Base-by-base conservation (phyloP, 2,329 filamentous ascomycete genomes). In the Fusarium tupiense region DNA sequence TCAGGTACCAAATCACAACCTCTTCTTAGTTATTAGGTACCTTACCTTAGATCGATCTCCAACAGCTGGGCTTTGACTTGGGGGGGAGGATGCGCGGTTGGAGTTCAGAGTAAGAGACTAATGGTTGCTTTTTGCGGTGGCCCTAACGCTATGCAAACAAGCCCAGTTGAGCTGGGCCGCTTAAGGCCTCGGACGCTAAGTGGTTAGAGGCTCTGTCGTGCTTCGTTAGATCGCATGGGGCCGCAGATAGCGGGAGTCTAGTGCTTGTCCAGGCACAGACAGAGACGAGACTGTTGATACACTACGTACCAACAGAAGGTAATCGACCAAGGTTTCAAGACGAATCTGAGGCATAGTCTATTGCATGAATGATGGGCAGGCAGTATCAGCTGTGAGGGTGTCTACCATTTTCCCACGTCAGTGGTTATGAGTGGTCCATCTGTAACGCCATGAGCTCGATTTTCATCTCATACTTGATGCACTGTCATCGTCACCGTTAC, bases 41-140 rank as follows among this genome's bases (percentile, higher is more conserved):
- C 41, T 20, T 13, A 43, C 22, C n/a, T 44, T 44, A n/a, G 47
- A 66, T 60, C 64, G 47, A 66, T 60, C 64, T 44, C 52, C 49
- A 62, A 67, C 61, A 49, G 31, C 33, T 61, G 54, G 56, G 61
- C n/a, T 56, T 63, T 47, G 43, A 61, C 37, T 64, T 59, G 61
- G 61, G 52, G 64, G 60, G 66, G 64, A 69, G 67, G 64, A 52
- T 68, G 40, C 46, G 52, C 46, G 47, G 53, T 72, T 72, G 66
- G 56, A 69, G 46, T 47, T 47, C 13, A 47, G 46, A 47, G 66
- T 49, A 62, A 43, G 53, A 44, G 26, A 19, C 33, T 50, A 38
- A 52, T 76, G 68, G 57, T 76, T 78, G 65, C 67, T 77, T 78
- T 77, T 75, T 78, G 61, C 69, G 75, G 76, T 76, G 75, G 64